Conservation (phyloP, 75 land plant genomes). For the Selaginella moellendorffii region DNA sequence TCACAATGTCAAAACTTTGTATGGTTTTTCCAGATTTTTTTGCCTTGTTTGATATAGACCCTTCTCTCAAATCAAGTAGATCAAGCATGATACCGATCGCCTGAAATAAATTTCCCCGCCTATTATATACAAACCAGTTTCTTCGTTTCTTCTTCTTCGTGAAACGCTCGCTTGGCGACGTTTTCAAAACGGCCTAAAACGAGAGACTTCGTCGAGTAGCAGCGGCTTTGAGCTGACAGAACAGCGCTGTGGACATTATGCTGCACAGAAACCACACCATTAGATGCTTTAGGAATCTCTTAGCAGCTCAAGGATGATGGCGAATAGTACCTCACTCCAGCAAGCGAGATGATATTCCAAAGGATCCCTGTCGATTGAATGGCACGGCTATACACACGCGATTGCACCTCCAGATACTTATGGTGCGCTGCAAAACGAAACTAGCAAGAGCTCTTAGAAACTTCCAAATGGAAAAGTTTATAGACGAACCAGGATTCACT, state of each 20-base stretch:
- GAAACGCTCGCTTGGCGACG: no score
- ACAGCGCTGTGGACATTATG: constrained; percentile 4
- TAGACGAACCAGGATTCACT: background rate
- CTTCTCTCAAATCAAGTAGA: no score
- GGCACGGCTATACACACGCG: constrained; percentile 5
- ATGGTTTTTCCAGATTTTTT: no score
- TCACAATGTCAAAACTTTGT: background rate
- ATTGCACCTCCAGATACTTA: constrained; percentile 9
- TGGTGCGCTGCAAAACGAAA: background rate
- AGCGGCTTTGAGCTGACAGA: constrained; percentile 2
- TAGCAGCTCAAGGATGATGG: no score
- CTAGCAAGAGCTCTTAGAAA: background rate
- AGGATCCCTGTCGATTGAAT: constrained; percentile 3
- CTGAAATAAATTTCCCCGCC: no score
- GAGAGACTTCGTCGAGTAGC: background rate
- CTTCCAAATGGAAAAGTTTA: background rate
- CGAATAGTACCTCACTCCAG: constrained; percentile 9
- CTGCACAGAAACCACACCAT: background rate
- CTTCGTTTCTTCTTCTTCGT: no score
- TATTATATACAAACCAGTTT: no score
- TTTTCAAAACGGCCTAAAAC: no score
- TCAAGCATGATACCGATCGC: no score
- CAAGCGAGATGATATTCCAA: constrained; percentile 8
- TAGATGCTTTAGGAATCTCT: background rate
- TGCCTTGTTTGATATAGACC: no score